Conservation (phyloP, 1,284 basidiomycete genomes). For the Cryptococcus hybrid region DNA sequence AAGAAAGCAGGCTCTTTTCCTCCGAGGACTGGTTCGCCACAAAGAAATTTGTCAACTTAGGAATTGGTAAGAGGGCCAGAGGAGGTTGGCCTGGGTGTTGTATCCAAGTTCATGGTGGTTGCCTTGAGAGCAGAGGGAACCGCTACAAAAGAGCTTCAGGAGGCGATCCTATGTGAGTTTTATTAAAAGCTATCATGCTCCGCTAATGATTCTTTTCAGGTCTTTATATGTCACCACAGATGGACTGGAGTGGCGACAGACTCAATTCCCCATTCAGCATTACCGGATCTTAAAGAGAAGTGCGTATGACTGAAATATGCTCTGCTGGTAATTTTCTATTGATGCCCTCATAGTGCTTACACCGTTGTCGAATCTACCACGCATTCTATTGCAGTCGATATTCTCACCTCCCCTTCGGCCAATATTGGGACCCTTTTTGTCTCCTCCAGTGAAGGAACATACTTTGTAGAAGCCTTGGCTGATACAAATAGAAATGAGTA, state of each 20-base stretch:
- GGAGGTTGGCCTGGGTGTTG: slow-evolving; percentile 86
- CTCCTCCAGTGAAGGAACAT: slow-evolving; percentile 90
- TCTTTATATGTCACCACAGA: slow-evolving; percentile 80
- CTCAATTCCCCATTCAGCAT: slow-evolving; percentile 49
- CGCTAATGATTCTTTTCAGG: slow-evolving; percentile 36
- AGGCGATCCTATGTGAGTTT: slow-evolving; percentile 59
- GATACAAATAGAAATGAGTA: slow-evolving; percentile 84
- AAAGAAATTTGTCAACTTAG: slow-evolving; percentile 68
- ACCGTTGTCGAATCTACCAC: slow-evolving; percentile 92
- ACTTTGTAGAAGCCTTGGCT: slow-evolving; percentile 86
- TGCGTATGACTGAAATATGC: neutral
- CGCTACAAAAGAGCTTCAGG: slow-evolving; percentile 39
- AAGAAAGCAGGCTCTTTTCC: slow-evolving; percentile 72
- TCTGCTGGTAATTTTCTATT: neutral
- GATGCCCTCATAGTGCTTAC: slow-evolving; percentile 64
- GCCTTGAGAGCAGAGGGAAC: slow-evolving; percentile 61
- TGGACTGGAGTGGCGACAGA: slow-evolving; percentile 64
- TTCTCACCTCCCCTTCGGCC: slow-evolving; percentile 70
- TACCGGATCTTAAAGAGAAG: slow-evolving; percentile 38
- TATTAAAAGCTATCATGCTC: neutral
- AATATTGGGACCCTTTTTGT: slow-evolving; percentile 89
- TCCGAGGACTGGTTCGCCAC: slow-evolving; percentile 76
- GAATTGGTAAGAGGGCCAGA: slow-evolving; percentile 74
- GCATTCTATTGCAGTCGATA: slow-evolving; percentile 91
- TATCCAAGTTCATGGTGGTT: slow-evolving; percentile 85